Conservation (phyloP, 2,329 filamentous ascomycete species). For the Teratosphaeria gauchensis region DNA sequence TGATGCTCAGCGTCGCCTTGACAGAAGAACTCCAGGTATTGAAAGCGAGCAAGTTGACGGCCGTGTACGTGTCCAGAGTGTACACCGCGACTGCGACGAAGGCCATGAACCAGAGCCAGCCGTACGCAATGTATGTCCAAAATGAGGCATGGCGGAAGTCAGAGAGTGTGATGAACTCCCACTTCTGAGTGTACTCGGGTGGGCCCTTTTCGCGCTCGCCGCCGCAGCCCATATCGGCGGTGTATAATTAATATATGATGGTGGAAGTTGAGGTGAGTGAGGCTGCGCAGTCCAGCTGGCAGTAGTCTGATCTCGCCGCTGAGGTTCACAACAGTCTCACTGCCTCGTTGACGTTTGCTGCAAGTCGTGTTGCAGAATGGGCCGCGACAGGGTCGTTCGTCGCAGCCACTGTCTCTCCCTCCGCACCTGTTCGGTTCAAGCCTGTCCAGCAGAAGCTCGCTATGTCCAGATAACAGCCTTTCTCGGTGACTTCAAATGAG, state of each 20-base stretch:
- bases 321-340: background rate
- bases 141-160: constrained; percentile 83
- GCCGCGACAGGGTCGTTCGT: background rate
- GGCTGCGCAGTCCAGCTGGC: background rate
- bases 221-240: constrained; percentile 25
- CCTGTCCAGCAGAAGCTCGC: background rate
- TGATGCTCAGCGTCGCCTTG: constrained; percentile 64
- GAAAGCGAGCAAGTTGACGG: constrained; percentile 81
- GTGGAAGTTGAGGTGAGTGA: background rate
- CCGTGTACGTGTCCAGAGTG: constrained; percentile 83
- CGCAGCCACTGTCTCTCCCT: background rate
- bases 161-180: constrained; percentile 69
- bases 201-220: constrained; percentile 27
- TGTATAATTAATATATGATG: background rate
- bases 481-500: background rate
- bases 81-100: constrained; percentile 76
- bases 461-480: background rate
- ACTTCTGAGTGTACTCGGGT: constrained; percentile 48
- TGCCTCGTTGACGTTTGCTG: background rate
- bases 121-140: constrained; percentile 69
- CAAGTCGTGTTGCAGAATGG: background rate
- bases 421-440: background rate
- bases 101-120: constrained; percentile 72
- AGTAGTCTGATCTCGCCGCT: background rate
- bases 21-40: constrained; percentile 81